Conservation (phyloP, 371 early-diverging fungal genomes). For the Haplosporangium sp. region DNA sequence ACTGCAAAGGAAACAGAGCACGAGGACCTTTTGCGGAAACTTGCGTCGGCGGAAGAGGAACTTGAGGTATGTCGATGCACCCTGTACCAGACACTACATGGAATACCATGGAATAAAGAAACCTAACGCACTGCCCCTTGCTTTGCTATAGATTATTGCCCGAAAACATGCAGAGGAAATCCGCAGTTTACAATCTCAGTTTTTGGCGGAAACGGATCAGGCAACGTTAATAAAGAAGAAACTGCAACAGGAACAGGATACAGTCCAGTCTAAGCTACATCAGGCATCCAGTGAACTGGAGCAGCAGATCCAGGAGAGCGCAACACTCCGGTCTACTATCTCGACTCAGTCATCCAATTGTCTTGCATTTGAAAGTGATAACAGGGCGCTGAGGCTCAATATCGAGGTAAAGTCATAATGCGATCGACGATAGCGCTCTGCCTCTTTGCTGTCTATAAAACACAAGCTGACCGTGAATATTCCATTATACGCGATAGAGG, state of each 20-base stretch:
- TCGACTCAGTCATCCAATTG: conserved; percentile 58
- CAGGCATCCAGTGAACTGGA: conserved; percentile 7
- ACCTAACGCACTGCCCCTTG: conserved; percentile 6
- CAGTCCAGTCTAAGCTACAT: conserved; percentile 32
- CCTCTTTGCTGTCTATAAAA: too few species aligned
- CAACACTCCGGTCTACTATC: conserved; percentile 48
- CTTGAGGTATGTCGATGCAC: conserved; percentile 16
- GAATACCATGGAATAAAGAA: too few species aligned
- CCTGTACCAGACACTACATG: neutral
- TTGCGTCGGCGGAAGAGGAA: conserved; percentile 57
- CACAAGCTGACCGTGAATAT: neutral
- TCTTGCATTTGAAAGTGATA: conserved; percentile 57
- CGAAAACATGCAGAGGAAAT: conserved; percentile 60
- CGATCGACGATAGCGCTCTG: neutral
- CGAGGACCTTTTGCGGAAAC: conserved; percentile 56
- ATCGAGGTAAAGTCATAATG: conserved; percentile 55
- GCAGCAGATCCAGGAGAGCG: conserved; percentile 34
- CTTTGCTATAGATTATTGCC: conserved; percentile 22
- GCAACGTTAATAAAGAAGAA: conserved; percentile 50
- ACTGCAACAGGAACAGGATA: conserved; percentile 45
- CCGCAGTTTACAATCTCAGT: conserved; percentile 48
- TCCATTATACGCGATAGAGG: conserved; percentile 18
- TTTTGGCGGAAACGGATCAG: conserved; percentile 51
- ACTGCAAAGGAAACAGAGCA: conserved; percentile 66
- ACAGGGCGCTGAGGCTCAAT: conserved; percentile 52